Conservation (phyloP, 345 rosid genomes). For the Hevea brasiliensis region DNA sequence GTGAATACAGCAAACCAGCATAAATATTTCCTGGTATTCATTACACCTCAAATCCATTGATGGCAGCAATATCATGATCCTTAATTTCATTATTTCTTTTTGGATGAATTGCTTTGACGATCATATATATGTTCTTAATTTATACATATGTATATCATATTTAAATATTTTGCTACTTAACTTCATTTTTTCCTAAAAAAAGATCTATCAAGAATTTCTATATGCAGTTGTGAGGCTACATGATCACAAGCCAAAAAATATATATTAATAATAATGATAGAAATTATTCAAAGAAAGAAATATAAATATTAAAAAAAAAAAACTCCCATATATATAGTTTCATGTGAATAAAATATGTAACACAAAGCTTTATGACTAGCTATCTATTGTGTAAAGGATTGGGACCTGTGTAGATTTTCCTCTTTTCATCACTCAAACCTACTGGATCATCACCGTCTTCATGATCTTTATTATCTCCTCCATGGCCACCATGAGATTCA, state of each 20-base stretch:
- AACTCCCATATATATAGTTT: neutral
- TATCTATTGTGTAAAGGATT: slow-evolving; percentile 66
- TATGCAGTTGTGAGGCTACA: too few species aligned
- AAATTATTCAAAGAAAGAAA: too few species aligned
- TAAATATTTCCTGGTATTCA: slow-evolving; percentile 1
- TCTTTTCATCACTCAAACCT: slow-evolving; percentile 46
- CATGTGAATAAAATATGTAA: neutral
- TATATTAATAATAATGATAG: too few species aligned
- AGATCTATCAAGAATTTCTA: too few species aligned
- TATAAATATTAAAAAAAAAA: too few species aligned
- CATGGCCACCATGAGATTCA: slow-evolving; percentile 14
- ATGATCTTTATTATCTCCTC: slow-evolving; percentile 15
- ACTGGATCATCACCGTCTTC: slow-evolving; percentile 21
- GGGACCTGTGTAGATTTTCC: slow-evolving; percentile 61
- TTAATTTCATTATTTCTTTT: too few species aligned
- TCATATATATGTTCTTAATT: too few species aligned
- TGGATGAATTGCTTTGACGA: too few species aligned
- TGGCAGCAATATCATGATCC: slow-evolving; percentile 5
- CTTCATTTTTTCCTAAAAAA: too few species aligned
- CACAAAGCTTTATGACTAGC: neutral
- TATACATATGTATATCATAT: too few species aligned
- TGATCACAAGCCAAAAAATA: too few species aligned
- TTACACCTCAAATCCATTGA: slow-evolving; percentile 12
- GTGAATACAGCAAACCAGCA: slow-evolving; percentile 1
- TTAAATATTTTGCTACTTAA: too few species aligned